Base-by-base conservation (phyloP, 805 yeast genomes). In the Teunomyces lycoperdinae region DNA sequence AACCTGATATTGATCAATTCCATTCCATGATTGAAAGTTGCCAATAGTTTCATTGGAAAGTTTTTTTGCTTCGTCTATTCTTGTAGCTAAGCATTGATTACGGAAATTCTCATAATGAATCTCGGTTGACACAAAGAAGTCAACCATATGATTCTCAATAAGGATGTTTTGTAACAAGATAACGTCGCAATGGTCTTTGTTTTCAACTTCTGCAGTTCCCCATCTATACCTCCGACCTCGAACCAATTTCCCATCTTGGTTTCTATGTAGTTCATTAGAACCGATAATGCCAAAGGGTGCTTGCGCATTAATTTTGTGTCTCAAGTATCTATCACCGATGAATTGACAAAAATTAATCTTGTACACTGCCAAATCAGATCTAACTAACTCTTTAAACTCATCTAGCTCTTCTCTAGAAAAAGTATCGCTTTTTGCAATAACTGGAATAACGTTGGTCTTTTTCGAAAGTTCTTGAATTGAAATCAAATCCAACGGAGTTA, bases 201-300 rank as follows among this genome's bases (percentile, higher is more conserved):
- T 85, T 59, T 87, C 96, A 35, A 88, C 86, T 60, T 90, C 96
- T 10, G 88, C 87, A 17, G 79, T 65, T 0, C 97, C 97, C 97
- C 97, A 91, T 13, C 72, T 76, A 68, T 89, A 91, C 59, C 64
- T 54, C 55, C 74, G 27, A 32, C 94, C 96, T 52, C 86, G 75
- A 27, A 87, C 87, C 3, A 66, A 51, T 29, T 74, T 31, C 2
- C 50, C 49, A 13, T 39, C 14, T 7, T 10, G 11, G 24, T 40
- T 46, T 9, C 8, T 43, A 50, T 55, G 49, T 10, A 44, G 34
- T 9, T 76, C 74, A 52, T 76, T 83, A 2, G 95, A 80, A 16
- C 90, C 85, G 50, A 91, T 80, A 2, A 89, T 71, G 2, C 89
- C 74, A 62, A 77, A 89, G 0, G 97, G 97, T 56, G 80, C 77